phyloP scores from a whole-genome alignment of 768 basidiomycete genomes.

The Macrolepiota dolichaula region DNA sequence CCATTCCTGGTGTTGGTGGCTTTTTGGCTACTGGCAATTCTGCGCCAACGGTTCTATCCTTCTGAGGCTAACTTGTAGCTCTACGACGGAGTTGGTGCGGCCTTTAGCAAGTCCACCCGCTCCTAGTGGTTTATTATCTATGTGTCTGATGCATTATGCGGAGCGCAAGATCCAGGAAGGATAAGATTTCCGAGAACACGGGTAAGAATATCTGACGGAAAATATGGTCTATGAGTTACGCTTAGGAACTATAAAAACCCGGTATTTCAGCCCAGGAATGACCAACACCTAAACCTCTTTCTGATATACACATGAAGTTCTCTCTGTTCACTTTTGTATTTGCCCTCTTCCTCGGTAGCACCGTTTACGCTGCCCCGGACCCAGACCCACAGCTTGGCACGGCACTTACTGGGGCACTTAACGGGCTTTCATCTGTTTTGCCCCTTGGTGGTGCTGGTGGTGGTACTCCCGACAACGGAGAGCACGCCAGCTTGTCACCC shows the following conservation, averaged over 20 bases:
- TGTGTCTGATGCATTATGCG: background rate
- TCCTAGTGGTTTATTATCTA: background rate
- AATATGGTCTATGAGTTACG: background rate
- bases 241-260: background rate
- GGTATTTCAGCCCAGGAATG: background rate
- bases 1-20: background rate
- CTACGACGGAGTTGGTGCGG: background rate
- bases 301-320: background rate
- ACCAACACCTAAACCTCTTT: background rate
- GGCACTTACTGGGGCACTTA: background rate
- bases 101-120: background rate
- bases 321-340: background rate
- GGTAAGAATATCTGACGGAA: background rate
- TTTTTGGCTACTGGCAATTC: background rate
- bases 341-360: background rate
- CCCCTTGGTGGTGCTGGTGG: background rate
- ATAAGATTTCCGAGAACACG: background rate
- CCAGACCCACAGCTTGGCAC: background rate
- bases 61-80: background rate
- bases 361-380: background rate
- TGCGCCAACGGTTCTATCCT: background rate
- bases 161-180: no score
- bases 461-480: background rate
- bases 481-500: background rate
- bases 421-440: background rate